Evolutionary conservation across 2,329 filamentous ascomycete species (phyloP).

Genomic region (Beauveria brongniartii): DNA sequence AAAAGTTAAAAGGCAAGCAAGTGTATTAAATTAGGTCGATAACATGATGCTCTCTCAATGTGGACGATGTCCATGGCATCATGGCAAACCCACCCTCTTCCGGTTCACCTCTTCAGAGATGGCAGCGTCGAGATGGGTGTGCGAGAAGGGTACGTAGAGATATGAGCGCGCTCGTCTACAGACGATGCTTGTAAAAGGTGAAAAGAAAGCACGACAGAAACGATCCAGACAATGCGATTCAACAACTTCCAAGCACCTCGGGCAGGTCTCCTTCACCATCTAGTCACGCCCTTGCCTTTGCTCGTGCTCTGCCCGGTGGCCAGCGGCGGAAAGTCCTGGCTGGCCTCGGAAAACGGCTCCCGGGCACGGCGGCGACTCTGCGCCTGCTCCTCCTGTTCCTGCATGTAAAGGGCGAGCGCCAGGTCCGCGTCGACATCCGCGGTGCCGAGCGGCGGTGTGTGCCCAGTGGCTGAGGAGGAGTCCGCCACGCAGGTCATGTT

Average conservation of each 20-base stretch:
- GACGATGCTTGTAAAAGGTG: neutral
- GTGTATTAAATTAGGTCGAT: too few relatives aligned
- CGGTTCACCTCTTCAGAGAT: neutral
- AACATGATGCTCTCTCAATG: neutral
- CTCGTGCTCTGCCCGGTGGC: constrained; percentile 30
- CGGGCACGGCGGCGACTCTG: neutral
- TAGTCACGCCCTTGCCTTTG: constrained; percentile 32
- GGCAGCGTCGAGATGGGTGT: neutral
- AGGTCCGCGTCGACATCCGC: constrained; percentile 44
- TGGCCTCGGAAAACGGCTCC: neutral
- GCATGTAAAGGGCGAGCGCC: constrained; percentile 50
- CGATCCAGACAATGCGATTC: neutral
- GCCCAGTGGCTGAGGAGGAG: constrained; percentile 13
- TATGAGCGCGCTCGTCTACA: neutral
- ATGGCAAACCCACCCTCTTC: neutral
- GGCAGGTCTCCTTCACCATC: constrained; percentile 17
- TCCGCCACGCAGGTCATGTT: constrained; percentile 20
- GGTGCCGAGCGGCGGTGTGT: neutral
- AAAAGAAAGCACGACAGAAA: neutral
- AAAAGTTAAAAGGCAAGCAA: too few relatives aligned
- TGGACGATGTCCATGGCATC: neutral
- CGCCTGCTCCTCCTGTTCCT: constrained; percentile 33
- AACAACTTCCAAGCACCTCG: neutral
- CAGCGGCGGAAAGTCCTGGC: constrained; percentile 33
- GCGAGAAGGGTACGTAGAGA: neutral